phyloP scores from a whole-genome alignment of 2,329 filamentous ascomycete species.

The Penicillium concentricum region DNA sequence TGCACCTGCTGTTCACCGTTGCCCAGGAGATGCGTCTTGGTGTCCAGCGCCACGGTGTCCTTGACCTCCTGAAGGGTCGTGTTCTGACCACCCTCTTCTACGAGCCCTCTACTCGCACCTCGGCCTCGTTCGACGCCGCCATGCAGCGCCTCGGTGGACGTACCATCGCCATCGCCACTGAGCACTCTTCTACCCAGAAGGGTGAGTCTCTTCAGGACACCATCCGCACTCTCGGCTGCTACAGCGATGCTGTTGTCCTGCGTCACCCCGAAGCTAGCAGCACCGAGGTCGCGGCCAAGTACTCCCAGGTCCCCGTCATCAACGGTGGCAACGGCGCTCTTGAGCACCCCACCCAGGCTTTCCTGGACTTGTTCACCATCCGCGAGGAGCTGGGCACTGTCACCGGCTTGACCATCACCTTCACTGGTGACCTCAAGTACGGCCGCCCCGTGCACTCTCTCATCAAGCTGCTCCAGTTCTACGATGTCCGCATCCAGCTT shows the following conservation, averaged over 20 bases:
- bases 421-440: constrained; percentile 88
- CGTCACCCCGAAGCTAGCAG: constrained; percentile 84
- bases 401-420: constrained; percentile 92
- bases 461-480: constrained; percentile 89
- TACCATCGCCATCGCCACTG: constrained; percentile 76
- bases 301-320: constrained; percentile 86
- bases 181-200: constrained; percentile 86
- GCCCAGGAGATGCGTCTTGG: constrained; percentile 97
- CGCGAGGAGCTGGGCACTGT: constrained; percentile 96
- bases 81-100: constrained; percentile 94
- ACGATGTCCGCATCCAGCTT: constrained; percentile 90
- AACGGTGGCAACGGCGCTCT: constrained; percentile 95
- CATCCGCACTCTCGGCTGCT: constrained; percentile 88
- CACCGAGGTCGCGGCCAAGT: constrained; percentile 79
- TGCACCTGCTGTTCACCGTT: constrained; percentile 92
- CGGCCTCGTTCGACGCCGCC: constrained; percentile 91
- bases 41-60: constrained; percentile 85
- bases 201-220: constrained; percentile 93
- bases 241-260: constrained; percentile 92
- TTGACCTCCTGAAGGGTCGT: constrained; percentile 81
- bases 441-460: constrained; percentile 94
- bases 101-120: constrained; percentile 94
- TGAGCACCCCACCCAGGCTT: constrained; percentile 96
- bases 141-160: constrained; percentile 97
- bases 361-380: constrained; percentile 97